Evolutionary conservation across 169 alveolate genomes (phyloP), one percentile per base, ranked within the genome.

Genomic region (Blepharisma undulans): DNA sequence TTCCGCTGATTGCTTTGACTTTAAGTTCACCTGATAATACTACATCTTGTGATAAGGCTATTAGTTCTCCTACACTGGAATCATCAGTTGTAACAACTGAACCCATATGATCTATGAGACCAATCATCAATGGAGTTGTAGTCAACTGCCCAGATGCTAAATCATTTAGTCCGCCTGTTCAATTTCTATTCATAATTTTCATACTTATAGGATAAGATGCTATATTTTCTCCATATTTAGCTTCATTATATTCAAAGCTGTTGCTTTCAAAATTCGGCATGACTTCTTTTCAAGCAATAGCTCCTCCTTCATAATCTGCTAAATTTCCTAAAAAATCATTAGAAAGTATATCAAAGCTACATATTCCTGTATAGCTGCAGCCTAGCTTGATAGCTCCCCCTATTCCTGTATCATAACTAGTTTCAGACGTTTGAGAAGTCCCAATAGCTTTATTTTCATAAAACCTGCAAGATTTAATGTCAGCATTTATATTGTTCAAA

Each of bases 271-370:
- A n/a, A 2, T 79, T 33, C 10, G 87, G 87, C 36, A 29, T 32
- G 1, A 30, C 34, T n/a, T 33, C 87, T 33, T 32, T 30, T 33
- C 87, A 79, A n/a, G 12, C 71, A 27, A 8, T 8, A 32, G 87
- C 87, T 29, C 87, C 87, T 79, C 87, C 87, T 27, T 79, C 30
- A 79, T n/a, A 27, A n/a, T 79, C 61, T n/a, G 87, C 36, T 3
- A 76, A 79, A 6, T 79, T 79, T 14, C 25, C 87, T 2, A 33
- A 16, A 79, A 79, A 79, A 48, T 48, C 12, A 48, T 48, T 48
- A 48, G 66, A 48, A 48, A 48, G 14, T 18, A 48, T 18, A 48
- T 48, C 14, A 48, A 2, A 48, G 0, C 10, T 5, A 48, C 66
- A 48, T 10, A 5, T 48, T 48, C 66, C 66, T 48, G 2, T 0